A percentile compares a stretch with the other conserved stretches of the same genome.
Conservation (phyloP, 345 rosid species). For the Alliaria petiolata region DNA sequence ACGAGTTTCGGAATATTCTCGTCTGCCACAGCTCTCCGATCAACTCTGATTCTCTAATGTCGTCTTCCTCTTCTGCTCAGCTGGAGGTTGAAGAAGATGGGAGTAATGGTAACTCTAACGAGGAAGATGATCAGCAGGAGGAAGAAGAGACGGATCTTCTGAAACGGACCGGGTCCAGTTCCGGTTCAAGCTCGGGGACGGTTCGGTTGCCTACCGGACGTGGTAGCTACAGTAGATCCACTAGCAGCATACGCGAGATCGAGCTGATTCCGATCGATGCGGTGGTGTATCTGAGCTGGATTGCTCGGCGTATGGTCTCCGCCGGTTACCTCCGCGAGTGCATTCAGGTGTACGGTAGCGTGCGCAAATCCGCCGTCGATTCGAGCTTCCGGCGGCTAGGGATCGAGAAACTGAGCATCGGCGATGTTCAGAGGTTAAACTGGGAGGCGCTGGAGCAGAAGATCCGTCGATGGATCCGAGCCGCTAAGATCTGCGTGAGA, state of each 20-base stretch:
- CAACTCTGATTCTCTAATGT: constrained; percentile 51
- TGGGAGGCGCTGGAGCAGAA: constrained; percentile 83
- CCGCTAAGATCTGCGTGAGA: constrained; percentile 75
- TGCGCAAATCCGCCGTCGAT: constrained; percentile 81
- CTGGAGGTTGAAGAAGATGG: constrained; percentile 35
- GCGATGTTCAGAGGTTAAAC: constrained; percentile 84
- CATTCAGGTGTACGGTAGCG: constrained; percentile 87
- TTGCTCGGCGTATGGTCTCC: constrained; percentile 76
- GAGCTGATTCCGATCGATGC: constrained; percentile 75
- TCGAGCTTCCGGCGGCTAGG: constrained; percentile 63
- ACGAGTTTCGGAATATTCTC: constrained; percentile 86
- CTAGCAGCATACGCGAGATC: constrained; percentile 81
- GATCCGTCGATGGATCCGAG: constrained; percentile 88
- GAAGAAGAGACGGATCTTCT: constrained; percentile 32
- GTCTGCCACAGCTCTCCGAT: constrained; percentile 57
- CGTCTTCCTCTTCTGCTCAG: constrained; percentile 32
- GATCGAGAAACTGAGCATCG: constrained; percentile 86
- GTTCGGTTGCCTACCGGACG: constrained; percentile 25
- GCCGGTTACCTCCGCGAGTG: constrained; percentile 82
- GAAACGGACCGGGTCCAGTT: constrained; percentile 23
- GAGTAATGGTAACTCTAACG: constrained; percentile 11
- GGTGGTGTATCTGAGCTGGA: constrained; percentile 60
- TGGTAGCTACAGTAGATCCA: constrained; percentile 58
- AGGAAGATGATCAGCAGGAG: constrained; percentile 33
- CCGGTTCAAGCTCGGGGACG: constrained; percentile 9